A percentile compares a stretch with the other conserved stretches of the same genome.
phyloP scores from a whole-genome alignment of 2,329 filamentous ascomycete genomes.

The Sporothrix protearum region DNA sequence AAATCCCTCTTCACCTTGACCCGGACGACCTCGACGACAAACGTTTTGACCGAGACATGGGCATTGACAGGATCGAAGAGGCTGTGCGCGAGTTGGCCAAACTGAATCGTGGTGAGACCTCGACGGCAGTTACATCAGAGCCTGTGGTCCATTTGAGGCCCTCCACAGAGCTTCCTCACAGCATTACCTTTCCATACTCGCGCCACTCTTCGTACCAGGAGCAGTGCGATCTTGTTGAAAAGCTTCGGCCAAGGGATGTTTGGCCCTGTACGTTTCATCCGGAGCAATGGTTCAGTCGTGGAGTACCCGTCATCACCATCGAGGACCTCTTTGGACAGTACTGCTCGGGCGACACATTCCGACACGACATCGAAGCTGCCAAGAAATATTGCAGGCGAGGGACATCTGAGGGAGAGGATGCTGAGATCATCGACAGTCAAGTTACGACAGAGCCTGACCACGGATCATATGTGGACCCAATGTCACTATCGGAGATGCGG shows the following conservation, averaged over 20 bases:
- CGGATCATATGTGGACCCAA: background rate
- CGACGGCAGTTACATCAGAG: no score
- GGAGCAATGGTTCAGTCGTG: conserved; percentile 57
- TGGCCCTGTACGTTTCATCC: conserved; percentile 76
- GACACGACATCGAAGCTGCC: conserved; percentile 51
- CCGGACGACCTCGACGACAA: conserved; percentile 14
- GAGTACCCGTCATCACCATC: conserved; percentile 53
- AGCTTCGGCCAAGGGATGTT: conserved; percentile 70
- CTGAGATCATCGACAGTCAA: conserved; percentile 18
- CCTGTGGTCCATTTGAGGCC: no score
- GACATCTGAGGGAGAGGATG: background rate
- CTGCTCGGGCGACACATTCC: conserved; percentile 60
- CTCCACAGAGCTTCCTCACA: conserved; percentile 32
- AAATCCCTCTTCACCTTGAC: conserved; percentile 37
- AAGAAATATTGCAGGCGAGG: background rate
- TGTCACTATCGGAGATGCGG: background rate
- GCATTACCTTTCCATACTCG: conserved; percentile 73
- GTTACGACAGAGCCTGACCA: background rate
- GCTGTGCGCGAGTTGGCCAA: background rate
- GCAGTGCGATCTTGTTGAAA: conserved; percentile 64
- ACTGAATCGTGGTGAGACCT: background rate
- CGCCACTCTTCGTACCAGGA: conserved; percentile 85
- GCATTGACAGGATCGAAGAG: background rate
- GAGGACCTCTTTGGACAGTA: conserved; percentile 65
- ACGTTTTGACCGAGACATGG: background rate